A percentile compares a stretch with the other conserved stretches of the same genome.
Conservation (phyloP, 2,329 filamentous ascomycete genomes). For the Penicillium sp. region DNA sequence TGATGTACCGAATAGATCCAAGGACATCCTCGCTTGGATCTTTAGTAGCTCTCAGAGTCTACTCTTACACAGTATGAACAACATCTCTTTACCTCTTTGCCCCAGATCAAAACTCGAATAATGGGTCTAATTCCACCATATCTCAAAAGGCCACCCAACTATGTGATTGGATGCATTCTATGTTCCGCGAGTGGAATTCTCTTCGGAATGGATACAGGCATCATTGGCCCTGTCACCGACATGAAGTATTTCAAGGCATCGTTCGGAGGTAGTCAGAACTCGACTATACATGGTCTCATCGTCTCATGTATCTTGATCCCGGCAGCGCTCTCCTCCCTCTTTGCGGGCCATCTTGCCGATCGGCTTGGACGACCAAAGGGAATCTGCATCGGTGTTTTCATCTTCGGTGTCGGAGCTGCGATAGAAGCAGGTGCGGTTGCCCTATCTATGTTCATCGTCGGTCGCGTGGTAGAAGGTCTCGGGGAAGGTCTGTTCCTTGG, state of each 20-base stretch:
- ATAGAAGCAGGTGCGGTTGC: slow-evolving; percentile 50
- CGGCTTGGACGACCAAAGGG: slow-evolving; percentile 50
- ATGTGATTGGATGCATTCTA: slow-evolving; percentile 11
- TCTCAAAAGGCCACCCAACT: slow-evolving; percentile 4
- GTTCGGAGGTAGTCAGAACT: slow-evolving; percentile 49
- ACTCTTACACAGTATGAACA: too few relatives aligned
- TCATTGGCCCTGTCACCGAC: slow-evolving; percentile 53
- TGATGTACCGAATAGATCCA: neutral
- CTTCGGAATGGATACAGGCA: slow-evolving; percentile 12
- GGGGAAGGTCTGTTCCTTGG: slow-evolving; percentile 58
- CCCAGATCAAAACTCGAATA: neutral
- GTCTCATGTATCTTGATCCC: slow-evolving; percentile 59
- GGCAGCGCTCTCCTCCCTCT: slow-evolving; percentile 55
- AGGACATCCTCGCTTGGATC: too few relatives aligned
- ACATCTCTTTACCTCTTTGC: too few relatives aligned
- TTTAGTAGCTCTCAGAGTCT: too few relatives aligned
- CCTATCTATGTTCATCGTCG: slow-evolving; percentile 54
- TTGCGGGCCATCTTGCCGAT: slow-evolving; percentile 55
- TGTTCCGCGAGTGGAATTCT: slow-evolving; percentile 9
- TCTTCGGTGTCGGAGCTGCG: slow-evolving; percentile 54
- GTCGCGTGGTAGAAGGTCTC: slow-evolving; percentile 54
- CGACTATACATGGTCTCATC: slow-evolving; percentile 54
- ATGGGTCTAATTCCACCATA: slow-evolving; percentile 1
- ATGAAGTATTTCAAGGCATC: slow-evolving; percentile 52
- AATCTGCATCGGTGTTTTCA: slow-evolving; percentile 49